phyloP scores from a whole-genome alignment of 2,329 filamentous ascomycete genomes.

The Colletotrichum chrysophilum region DNA sequence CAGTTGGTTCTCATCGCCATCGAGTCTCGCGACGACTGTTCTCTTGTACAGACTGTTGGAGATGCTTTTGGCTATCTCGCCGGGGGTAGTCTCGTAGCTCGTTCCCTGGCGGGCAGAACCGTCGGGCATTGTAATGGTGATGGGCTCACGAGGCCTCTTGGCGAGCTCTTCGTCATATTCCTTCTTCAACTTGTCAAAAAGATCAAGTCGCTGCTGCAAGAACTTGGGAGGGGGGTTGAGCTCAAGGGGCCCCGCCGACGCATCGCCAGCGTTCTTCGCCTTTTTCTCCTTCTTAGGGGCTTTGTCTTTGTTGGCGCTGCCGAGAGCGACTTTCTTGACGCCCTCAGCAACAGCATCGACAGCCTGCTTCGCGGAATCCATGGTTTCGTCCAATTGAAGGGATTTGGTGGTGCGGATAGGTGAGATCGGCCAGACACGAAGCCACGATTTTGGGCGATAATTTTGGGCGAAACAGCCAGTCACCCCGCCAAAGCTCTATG shows the following conservation, averaged over 20 bases:
- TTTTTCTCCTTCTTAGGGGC: conserved; percentile 60
- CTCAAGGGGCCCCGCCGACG: conserved; percentile 49
- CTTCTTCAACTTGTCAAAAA: conserved; percentile 90
- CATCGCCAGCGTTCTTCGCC: conserved; percentile 38
- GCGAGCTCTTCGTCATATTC: conserved; percentile 80
- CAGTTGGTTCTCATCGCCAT: conserved; percentile 72
- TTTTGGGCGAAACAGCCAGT: conserved; percentile 16
- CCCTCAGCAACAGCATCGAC: conserved; percentile 58
- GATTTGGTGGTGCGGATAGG: not conserved
- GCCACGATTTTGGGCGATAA: not conserved
- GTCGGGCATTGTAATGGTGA: conserved; percentile 76
- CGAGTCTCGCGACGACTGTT: conserved; percentile 84
- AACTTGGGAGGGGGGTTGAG: conserved; percentile 70
- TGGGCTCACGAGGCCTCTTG: conserved; percentile 73
- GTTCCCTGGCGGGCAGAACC: conserved; percentile 76
- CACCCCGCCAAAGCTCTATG: conserved; percentile 22
- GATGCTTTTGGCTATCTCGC: conserved; percentile 77
- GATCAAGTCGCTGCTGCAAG: conserved; percentile 80
- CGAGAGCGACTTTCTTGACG: conserved; percentile 65
- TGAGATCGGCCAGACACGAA: not conserved
- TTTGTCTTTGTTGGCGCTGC: conserved; percentile 46
- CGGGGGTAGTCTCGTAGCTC: conserved; percentile 91
- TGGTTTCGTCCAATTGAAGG: conserved; percentile 28
- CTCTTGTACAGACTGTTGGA: conserved; percentile 86
- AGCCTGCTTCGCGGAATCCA: conserved; percentile 54